Evolutionary conservation across 148 eudicot species (phyloP).

Genomic region (Persicaria tinctoria): DNA sequence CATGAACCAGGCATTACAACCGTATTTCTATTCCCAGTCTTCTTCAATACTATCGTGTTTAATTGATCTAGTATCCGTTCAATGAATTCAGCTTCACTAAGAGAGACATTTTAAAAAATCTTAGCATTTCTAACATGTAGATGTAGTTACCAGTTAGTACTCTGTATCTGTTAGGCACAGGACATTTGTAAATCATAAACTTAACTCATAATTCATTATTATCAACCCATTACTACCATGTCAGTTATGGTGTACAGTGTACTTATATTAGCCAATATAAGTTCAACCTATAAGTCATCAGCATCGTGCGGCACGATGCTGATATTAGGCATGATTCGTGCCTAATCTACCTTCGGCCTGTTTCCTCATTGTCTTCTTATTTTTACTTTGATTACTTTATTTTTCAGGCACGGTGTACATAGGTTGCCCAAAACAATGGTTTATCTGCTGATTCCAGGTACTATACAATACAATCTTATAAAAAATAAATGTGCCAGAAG

Average conservation of each 20-base stretch:
- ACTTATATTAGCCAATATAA: too few relatives aligned
- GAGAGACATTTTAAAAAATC: background rate
- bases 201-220: too few relatives aligned
- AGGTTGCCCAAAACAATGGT: conserved; percentile 71
- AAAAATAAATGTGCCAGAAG: background rate
- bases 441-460: conserved; percentile 96
- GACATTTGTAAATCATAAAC: too few relatives aligned
- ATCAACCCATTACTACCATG: too few relatives aligned
- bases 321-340: too few relatives aligned
- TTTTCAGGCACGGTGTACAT: conserved; percentile 90
- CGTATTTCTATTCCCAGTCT: background rate
- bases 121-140: background rate
- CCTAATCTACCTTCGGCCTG: background rate
- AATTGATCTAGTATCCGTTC: background rate
- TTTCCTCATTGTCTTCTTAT: background rate
- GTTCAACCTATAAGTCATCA: too few relatives aligned
- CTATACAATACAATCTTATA: background rate
- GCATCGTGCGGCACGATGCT: too few relatives aligned
- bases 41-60: background rate
- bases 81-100: background rate
- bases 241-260: too few relatives aligned
- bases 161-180: too few relatives aligned
- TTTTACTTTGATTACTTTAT: conserved; percentile 8
- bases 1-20: background rate
- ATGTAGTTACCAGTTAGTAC: background rate